phyloP scores from a whole-genome alignment of 805 yeast genomes.

The Torulaspora microellipsoides region DNA sequence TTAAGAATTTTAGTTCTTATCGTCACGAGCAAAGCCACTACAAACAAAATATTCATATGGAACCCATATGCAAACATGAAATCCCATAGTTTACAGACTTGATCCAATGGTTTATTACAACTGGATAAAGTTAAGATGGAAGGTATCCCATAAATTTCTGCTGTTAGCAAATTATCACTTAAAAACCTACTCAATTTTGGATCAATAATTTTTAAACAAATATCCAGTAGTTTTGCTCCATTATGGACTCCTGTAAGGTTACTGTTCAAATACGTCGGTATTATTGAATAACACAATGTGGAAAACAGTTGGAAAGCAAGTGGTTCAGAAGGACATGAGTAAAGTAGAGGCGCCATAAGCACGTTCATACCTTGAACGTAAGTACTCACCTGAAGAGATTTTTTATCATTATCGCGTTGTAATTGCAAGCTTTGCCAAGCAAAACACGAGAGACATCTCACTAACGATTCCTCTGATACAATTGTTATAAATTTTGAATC shows the following conservation, averaged over 20 bases:
- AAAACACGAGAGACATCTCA: constrained; percentile 66
- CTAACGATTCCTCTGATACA: constrained; percentile 65
- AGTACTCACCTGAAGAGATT: constrained; percentile 22
- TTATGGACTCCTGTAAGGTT: constrained; percentile 77
- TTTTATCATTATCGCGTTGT: constrained; percentile 6
- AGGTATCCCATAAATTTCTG: constrained; percentile 83
- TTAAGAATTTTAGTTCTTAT: constrained; percentile 60
- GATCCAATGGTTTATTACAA: constrained; percentile 78
- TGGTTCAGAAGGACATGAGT: constrained; percentile 72
- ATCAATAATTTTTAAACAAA: constrained; percentile 66
- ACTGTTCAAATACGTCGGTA: constrained; percentile 76
- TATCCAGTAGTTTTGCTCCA: constrained; percentile 68
- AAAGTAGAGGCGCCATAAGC: constrained; percentile 76
- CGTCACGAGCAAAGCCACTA: constrained; percentile 75
- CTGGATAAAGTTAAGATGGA: constrained; percentile 81
- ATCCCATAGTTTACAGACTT: constrained; percentile 82
- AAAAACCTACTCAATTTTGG: constrained; percentile 56
- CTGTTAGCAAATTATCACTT: constrained; percentile 49
- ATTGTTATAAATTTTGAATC: constrained; percentile 58
- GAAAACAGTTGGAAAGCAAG: constrained; percentile 75
- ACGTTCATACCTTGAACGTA: constrained; percentile 95
- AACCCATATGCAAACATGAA: constrained; percentile 86
- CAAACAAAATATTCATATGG: constrained; percentile 78
- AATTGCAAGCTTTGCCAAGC: constrained; percentile 44
- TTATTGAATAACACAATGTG: constrained; percentile 53